Percentiles rank a stretch among this genome's conserved stretches.
These are phyloP conservation scores for Pythium grandisporangium DNA, from an alignment of 352 stramenopile genomes.

Conservation along the genomic window DNA sequence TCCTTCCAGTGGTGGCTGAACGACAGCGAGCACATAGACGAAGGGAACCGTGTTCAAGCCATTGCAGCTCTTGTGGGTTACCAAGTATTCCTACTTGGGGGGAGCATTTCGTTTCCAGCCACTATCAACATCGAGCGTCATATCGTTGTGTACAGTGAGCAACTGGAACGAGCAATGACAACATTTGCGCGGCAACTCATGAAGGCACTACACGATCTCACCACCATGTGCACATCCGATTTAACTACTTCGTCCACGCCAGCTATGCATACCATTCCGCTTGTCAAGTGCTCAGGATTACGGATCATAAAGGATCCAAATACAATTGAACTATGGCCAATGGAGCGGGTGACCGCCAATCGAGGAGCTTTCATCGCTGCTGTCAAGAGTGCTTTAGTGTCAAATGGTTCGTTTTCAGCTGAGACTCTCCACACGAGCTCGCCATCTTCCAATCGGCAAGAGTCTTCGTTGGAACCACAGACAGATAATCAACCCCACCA, in stretches of 20 bases:
- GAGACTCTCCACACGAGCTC: background rate
- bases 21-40: constrained; percentile 4
- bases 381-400: constrained; percentile 36
- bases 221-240: too few relatives aligned
- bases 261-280: background rate
- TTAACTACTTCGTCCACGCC: too few relatives aligned
- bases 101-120: background rate
- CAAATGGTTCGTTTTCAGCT: constrained; percentile 16
- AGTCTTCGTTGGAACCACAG: constrained; percentile 7
- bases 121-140: constrained; percentile 21
- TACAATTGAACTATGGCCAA: constrained; percentile 4
- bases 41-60: constrained; percentile 5
- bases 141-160: constrained; percentile 21
- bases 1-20: background rate
- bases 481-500: too few relatives aligned
- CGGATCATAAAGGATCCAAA: background rate
- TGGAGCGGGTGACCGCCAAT: constrained; percentile 17
- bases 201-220: constrained; percentile 32
- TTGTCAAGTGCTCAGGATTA: constrained; percentile 13
- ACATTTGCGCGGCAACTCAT: constrained; percentile 40
- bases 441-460: background rate
- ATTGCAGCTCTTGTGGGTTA: constrained; percentile 5
- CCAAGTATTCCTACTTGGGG: constrained; percentile 2
- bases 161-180: constrained; percentile 33
- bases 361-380: constrained; percentile 28